phyloP scores from a whole-genome alignment of 768 basidiomycete genomes.

The Hericium erinaceus region DNA sequence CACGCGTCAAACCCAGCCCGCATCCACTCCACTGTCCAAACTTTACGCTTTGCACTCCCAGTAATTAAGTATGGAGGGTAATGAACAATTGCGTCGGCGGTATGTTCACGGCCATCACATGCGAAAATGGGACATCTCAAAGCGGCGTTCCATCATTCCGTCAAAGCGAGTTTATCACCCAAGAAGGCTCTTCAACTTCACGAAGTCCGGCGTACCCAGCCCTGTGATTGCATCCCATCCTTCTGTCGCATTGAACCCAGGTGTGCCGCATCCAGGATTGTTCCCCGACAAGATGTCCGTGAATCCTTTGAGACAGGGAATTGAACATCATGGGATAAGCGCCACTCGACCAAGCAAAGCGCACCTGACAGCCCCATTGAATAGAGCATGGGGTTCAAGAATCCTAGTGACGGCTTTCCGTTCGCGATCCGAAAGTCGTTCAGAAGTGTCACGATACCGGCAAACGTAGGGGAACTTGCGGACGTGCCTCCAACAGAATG shows the following conservation, averaged over 20 bases:
- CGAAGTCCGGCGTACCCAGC: background rate
- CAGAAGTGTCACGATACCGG: constrained; percentile 30
- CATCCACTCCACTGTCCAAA: background rate
- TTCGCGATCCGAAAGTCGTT: constrained; percentile 47
- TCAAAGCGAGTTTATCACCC: background rate
- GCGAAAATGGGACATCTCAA: too few species aligned
- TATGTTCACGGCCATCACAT: too few species aligned
- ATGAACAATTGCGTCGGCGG: too few species aligned
- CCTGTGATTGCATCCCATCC: constrained; percentile 9
- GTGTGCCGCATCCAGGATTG: constrained; percentile 12
- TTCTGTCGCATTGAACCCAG: constrained; percentile 10
- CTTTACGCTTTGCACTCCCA: too few species aligned
- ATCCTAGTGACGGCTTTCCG: constrained; percentile 40
- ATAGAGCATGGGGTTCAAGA: constrained; percentile 57
- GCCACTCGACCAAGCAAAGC: background rate
- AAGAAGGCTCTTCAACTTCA: background rate
- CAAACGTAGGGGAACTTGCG: constrained; percentile 45
- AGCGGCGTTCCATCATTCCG: background rate
- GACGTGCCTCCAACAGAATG: constrained; percentile 43
- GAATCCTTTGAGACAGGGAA: too few species aligned
- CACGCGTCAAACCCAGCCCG: background rate
- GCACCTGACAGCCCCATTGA: constrained; percentile 15
- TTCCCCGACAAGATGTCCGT: background rate
- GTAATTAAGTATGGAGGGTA: too few species aligned
- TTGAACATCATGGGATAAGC: too few species aligned